Base-by-base conservation (phyloP, 768 basidiomycete species). In the Polyporus arcularius region DNA sequence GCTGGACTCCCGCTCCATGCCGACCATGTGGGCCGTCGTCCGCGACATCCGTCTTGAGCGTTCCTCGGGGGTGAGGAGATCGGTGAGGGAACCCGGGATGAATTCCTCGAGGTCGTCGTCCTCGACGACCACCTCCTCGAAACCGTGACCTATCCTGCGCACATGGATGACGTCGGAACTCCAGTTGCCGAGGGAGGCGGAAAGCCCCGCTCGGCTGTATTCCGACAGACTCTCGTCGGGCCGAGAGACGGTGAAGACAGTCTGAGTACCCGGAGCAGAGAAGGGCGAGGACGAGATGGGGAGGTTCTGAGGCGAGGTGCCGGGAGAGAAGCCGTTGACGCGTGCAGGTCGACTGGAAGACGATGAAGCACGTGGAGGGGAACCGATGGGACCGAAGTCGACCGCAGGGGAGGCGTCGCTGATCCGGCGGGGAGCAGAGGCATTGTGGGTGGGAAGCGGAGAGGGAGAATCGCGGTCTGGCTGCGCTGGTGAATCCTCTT, bases 41-140 rank as follows among this genome's bases (percentile, higher is more conserved):
- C 92, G 81, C 32, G 89, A 90, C 83, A 93, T 87, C 46, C 94
- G 79, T 35, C 96, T 79, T 35, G 84, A 89, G 64, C 88, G 82
- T 75, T 98, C 96, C 66, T 88, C 89, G 0, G 92, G 92, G 0
- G 95, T 96, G 49, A 98, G 78, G 7, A 98, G 80, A 61, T 98
- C 96, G 30, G 87, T 92, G 49, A 98, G 77, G 4, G 89, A 92
- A 56, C 90, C 87, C 0, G 96, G 96, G 32, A 98, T 72, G 71
- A 98, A 91, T 58, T 94, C 95, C 69, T 94, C 93, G 50, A 92
- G 70, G 65, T 95, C 92, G 47, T 87, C 92, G 51, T 89, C 90
- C 18, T 87, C 86, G 0, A 83, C 83, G 39, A 75, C 73, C 16
- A 81, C 82, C 16, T 72, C 74, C n/a, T 63, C 62, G 35, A 64